Evolutionary conservation across 768 basidiomycete genomes (phyloP).

Genomic region (Rhizopogon vulgaris): DNA sequence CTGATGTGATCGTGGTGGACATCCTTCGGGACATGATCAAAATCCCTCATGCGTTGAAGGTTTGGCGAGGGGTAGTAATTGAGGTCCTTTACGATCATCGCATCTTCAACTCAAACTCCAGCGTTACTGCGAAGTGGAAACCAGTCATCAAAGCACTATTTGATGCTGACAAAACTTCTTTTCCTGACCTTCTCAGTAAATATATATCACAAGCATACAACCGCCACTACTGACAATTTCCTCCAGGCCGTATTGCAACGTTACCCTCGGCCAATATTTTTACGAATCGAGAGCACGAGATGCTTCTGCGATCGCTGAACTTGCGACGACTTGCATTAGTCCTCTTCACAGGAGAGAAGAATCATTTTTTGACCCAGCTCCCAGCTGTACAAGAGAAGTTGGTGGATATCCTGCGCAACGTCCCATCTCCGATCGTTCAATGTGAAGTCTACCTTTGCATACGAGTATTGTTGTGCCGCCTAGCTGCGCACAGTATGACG

Average conservation of each 20-base stretch:
- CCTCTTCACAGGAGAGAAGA: constrained; percentile 83
- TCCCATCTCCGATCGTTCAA: constrained; percentile 77
- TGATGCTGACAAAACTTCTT: constrained; percentile 80
- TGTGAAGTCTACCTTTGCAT: constrained; percentile 94
- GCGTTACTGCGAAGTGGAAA: constrained; percentile 61
- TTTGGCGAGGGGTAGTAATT: constrained; percentile 75
- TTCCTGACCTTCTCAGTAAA: constrained; percentile 78
- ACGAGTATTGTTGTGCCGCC: constrained; percentile 82
- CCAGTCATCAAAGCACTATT: constrained; percentile 74
- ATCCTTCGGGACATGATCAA: constrained; percentile 76
- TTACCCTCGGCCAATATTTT: constrained; percentile 94
- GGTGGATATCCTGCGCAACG: constrained; percentile 83
- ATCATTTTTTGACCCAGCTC: constrained; percentile 83
- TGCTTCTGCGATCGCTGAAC: constrained; percentile 78
- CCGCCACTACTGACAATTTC: constrained; percentile 24
- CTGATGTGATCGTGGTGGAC: constrained; percentile 59
- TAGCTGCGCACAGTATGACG: constrained; percentile 85
- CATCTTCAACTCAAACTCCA: constrained; percentile 71
- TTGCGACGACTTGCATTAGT: constrained; percentile 83
- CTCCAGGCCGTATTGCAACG: constrained; percentile 67
- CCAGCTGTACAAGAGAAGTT: constrained; percentile 96
- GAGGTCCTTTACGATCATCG: constrained; percentile 84
- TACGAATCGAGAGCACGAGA: constrained; percentile 92
- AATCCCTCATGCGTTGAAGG: constrained; percentile 70
- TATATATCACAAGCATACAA: constrained; percentile 24